Conservation (phyloP, 2,329 filamentous ascomycete genomes). For the Sphaceloma murrayae region DNA sequence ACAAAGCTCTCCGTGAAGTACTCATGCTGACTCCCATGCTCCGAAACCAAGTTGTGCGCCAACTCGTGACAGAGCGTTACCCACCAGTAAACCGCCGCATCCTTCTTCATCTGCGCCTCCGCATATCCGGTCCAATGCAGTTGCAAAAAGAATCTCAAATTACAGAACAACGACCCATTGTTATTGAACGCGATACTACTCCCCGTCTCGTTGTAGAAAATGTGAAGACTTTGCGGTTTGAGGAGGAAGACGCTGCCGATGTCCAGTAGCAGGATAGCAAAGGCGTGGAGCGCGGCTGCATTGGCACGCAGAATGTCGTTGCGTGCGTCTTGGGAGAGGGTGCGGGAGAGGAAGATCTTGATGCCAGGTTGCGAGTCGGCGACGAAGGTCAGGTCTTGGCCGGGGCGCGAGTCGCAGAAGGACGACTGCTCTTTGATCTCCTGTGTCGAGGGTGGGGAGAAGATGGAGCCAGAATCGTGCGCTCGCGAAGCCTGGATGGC, state of each 20-base stretch:
- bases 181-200: slow-evolving; percentile 89
- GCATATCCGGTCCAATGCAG: slow-evolving; percentile 52
- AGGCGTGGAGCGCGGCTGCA: slow-evolving; percentile 54
- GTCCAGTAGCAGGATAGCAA: slow-evolving; percentile 60
- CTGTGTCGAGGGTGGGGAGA: slow-evolving; percentile 60
- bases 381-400: slow-evolving; percentile 61
- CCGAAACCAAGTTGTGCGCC: slow-evolving; percentile 78
- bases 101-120: slow-evolving; percentile 45
- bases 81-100: slow-evolving; percentile 82
- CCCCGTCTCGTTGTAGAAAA: slow-evolving; percentile 74
- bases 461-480: slow-evolving; percentile 64
- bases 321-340: slow-evolving; percentile 38
- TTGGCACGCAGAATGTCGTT: slow-evolving; percentile 53
- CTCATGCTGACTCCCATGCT: slow-evolving; percentile 69
- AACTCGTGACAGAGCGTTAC: slow-evolving; percentile 92
- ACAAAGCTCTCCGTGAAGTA: slow-evolving; percentile 80
- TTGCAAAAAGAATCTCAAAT: slow-evolving; percentile 75
- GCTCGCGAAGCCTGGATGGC: slow-evolving; percentile 71
- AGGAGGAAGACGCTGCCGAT: slow-evolving; percentile 65
- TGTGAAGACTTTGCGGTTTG: slow-evolving; percentile 59
- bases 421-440: slow-evolving; percentile 67
- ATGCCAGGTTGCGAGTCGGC: slow-evolving; percentile 62
- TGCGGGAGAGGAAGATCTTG: slow-evolving; percentile 60
- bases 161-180: slow-evolving; percentile 83
- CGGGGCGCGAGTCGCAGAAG: slow-evolving; percentile 72